phyloP scores from a whole-genome alignment of 805 yeast species.

The Ogataea allantospora region DNA sequence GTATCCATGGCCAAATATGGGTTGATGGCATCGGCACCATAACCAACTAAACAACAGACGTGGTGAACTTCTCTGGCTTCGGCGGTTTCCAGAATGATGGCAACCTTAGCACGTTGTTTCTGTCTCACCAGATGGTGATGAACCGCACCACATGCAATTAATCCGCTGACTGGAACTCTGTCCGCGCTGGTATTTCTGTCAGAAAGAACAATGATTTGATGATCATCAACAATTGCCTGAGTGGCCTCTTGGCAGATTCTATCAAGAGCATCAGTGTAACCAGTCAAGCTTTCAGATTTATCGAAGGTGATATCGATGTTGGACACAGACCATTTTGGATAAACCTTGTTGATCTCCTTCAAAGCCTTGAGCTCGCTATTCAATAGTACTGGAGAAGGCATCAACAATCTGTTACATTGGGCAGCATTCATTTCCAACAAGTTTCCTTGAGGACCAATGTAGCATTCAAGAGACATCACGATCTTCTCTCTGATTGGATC shows the following conservation, averaged over 20 bases:
- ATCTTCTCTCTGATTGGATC: conserved; percentile 96
- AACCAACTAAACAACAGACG: conserved; percentile 89
- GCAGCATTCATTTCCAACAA: conserved; percentile 86
- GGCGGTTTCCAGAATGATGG: conserved; percentile 86
- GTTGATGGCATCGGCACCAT: conserved; percentile 95
- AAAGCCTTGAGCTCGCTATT: conserved; percentile 74
- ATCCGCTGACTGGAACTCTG: conserved; percentile 78
- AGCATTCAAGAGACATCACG: conserved; percentile 96
- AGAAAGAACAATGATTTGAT: conserved; percentile 72
- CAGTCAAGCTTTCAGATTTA: conserved; percentile 78
- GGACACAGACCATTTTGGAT: conserved; percentile 84
- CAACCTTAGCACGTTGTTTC: conserved; percentile 94
- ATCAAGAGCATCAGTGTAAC: conserved; percentile 82
- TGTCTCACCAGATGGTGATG: conserved; percentile 95
- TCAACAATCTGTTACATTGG: conserved; percentile 85
- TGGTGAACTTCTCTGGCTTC: conserved; percentile 98
- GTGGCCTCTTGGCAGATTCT: conserved; percentile 85
- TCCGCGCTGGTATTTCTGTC: conserved; percentile 62
- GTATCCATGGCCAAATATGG: conserved; percentile 95
- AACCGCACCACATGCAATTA: conserved; percentile 94
- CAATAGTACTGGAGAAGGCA: conserved; percentile 80
- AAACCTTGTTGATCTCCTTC: conserved; percentile 64
- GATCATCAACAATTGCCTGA: conserved; percentile 72
- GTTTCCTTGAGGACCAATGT: conserved; percentile 98
- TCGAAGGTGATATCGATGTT: conserved; percentile 86